phyloP scores from a whole-genome alignment of 2,329 filamentous ascomycete species.

The Penicillium glabrum region DNA sequence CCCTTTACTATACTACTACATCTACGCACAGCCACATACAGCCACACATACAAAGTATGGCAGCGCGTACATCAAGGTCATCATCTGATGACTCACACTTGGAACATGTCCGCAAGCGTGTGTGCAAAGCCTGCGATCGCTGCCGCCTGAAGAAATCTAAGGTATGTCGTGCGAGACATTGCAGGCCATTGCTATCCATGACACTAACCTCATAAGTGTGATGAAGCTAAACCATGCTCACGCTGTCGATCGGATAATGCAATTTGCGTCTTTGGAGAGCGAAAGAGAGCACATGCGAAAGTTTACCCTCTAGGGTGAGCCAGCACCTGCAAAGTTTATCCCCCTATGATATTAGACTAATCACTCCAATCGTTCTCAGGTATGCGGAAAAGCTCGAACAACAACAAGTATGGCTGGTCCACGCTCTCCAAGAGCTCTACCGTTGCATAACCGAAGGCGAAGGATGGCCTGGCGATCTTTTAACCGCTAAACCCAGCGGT shows the following conservation, averaged over 20 bases:
- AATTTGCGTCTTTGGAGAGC: conserved; percentile 64
- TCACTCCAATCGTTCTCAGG: conserved; percentile 32
- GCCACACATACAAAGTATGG: not conserved
- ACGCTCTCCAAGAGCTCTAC: conserved; percentile 62
- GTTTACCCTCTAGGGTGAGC: conserved; percentile 65
- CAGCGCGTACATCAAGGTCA: not conserved
- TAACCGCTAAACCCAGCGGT: conserved; percentile 53
- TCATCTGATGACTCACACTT: not conserved
- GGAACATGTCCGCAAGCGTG: conserved; percentile 51
- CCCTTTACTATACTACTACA: not conserved
- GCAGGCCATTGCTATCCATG: conserved; percentile 13
- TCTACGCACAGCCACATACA: not conserved
- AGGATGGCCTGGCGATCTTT: conserved; percentile 55
- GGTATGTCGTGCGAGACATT: conserved; percentile 36
- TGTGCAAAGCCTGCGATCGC: conserved; percentile 66
- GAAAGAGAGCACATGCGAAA: conserved; percentile 66
- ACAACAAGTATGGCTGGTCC: conserved; percentile 62
- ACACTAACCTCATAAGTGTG: conserved; percentile 45
- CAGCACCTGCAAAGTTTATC: not conserved
- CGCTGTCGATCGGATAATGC: conserved; percentile 64
- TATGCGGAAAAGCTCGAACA: conserved; percentile 68
- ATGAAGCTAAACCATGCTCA: conserved; percentile 61
- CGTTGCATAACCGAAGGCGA: conserved; percentile 52
- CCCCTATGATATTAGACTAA: conserved; percentile 6
- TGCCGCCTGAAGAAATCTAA: conserved; percentile 68